Percentiles rank a stretch among this genome's conserved stretches.
Conservation (phyloP, 176 grass and related monocot species). For the Musa acuminata region DNA sequence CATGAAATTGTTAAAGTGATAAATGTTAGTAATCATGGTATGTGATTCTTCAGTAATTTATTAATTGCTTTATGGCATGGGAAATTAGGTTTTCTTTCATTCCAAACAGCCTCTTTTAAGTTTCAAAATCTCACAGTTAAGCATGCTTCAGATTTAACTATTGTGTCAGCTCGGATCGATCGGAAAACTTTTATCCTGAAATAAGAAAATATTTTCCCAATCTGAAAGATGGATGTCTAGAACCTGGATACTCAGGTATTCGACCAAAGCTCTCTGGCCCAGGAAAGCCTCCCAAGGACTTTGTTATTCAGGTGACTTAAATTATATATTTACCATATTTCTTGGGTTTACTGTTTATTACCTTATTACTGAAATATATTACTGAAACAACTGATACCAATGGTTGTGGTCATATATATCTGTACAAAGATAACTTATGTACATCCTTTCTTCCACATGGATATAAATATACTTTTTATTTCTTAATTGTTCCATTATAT, state of each 20-base stretch:
- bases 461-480: no score
- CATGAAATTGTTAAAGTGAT: no score
- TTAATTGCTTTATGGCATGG: not conserved
- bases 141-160: conserved; percentile 60
- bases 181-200: conserved; percentile 64
- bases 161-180: conserved; percentile 43
- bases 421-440: no score
- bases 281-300: conserved; percentile 47
- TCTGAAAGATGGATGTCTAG: conserved; percentile 67
- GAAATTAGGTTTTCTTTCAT: not conserved
- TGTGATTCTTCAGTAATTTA: not conserved
- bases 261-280: conserved; percentile 73
- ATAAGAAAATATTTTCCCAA: conserved; percentile 93
- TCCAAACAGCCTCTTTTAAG: not conserved
- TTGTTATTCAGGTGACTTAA: conserved; percentile 59
- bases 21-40: no score
- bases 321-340: not conserved
- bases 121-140: not conserved
- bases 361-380: no score
- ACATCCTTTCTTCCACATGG: no score
- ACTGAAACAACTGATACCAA: no score
- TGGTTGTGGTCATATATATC: no score
- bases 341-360: not conserved
- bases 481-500: no score
- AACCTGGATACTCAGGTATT: conserved; percentile 89